Conservation (phyloP, 2,329 filamentous ascomycete species). For the Didymella arachidicola region DNA sequence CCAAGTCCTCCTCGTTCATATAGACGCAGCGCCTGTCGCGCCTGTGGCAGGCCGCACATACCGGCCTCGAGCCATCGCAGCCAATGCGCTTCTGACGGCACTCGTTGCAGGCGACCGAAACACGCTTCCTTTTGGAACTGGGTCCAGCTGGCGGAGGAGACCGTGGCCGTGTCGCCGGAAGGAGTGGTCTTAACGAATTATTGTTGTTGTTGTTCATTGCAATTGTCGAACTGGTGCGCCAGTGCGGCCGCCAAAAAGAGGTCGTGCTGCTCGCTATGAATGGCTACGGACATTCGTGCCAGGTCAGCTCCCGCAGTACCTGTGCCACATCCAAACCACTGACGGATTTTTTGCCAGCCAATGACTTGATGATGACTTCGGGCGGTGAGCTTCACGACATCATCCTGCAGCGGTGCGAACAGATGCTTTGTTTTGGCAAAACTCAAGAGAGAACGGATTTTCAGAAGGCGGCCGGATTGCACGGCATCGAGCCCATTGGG, state of each 20-base stretch:
- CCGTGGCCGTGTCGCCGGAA: slow-evolving; percentile 21
- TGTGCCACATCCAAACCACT: slow-evolving; percentile 6
- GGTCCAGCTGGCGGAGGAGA: slow-evolving; percentile 15
- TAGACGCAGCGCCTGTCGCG: slow-evolving; percentile 21
- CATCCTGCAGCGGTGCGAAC: slow-evolving; percentile 1
- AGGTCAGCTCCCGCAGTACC: slow-evolving; percentile 5
- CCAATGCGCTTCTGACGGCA: slow-evolving; percentile 23
- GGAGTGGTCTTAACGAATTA: slow-evolving; percentile 10
- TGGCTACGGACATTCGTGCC: slow-evolving; percentile 2
- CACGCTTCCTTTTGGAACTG: slow-evolving; percentile 23
- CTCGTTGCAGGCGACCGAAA: slow-evolving; percentile 23
- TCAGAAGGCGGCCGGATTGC: neutral
- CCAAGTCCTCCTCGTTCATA: slow-evolving; percentile 20
- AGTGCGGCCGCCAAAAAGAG: slow-evolving; percentile 9
- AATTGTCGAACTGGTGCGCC: slow-evolving; percentile 12
- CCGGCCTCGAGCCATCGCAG: slow-evolving; percentile 20
- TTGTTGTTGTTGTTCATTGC: slow-evolving; percentile 22
- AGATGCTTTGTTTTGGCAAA: slow-evolving; percentile 12
- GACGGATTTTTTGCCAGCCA: slow-evolving; percentile 3
- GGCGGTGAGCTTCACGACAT: slow-evolving; percentile 11
- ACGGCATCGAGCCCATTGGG: slow-evolving; percentile 7
- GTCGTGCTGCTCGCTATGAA: slow-evolving; percentile 7
- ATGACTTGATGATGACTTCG: neutral
- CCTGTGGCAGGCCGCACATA: slow-evolving; percentile 21
- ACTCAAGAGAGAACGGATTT: neutral